Conservation (phyloP, 495 filamentous ascomycete genomes). For the Letharia lupina region DNA sequence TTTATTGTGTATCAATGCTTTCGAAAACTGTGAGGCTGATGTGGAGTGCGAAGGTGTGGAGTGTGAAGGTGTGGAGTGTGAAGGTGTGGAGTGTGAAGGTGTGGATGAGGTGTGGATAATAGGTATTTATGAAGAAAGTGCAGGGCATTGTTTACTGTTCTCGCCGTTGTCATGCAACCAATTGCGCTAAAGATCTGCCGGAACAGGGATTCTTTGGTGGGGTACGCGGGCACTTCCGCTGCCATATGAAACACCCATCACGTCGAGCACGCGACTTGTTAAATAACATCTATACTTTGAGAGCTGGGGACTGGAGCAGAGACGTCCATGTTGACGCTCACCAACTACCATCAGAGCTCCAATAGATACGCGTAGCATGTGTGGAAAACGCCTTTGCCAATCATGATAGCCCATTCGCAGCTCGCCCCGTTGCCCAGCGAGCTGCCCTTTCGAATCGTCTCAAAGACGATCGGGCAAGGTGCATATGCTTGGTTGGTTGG, state of each 20-base stretch:
- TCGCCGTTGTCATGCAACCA: constrained; percentile 7
- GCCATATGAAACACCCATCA: not conserved
- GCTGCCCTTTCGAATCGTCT: constrained; percentile 88
- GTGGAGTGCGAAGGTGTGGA: not conserved
- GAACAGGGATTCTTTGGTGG: constrained; percentile 3
- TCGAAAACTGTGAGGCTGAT: not conserved
- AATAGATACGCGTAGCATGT: not conserved
- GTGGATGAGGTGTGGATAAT: not conserved
- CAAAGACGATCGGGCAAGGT: constrained; percentile 89
- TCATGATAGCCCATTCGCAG: constrained; percentile 65
- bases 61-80: not conserved
- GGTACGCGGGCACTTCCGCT: constrained; percentile 8
- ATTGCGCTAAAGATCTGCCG: constrained; percentile 4
- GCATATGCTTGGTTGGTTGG: constrained; percentile 87
- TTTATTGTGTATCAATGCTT: constrained; percentile 4
- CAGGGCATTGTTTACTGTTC: constrained; percentile 19
- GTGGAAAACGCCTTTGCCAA: not conserved
- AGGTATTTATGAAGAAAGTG: constrained; percentile 4
- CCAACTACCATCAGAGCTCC: not conserved
- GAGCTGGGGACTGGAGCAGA: not conserved
- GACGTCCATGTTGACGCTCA: not conserved
- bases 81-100: not conserved
- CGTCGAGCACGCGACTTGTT: constrained; percentile 10
- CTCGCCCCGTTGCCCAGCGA: constrained; percentile 68
- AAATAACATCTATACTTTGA: not conserved